These are phyloP conservation scores for Bertia moriformis DNA, from an alignment of 2,329 filamentous ascomycete genomes.

Conservation along the genomic window DNA sequence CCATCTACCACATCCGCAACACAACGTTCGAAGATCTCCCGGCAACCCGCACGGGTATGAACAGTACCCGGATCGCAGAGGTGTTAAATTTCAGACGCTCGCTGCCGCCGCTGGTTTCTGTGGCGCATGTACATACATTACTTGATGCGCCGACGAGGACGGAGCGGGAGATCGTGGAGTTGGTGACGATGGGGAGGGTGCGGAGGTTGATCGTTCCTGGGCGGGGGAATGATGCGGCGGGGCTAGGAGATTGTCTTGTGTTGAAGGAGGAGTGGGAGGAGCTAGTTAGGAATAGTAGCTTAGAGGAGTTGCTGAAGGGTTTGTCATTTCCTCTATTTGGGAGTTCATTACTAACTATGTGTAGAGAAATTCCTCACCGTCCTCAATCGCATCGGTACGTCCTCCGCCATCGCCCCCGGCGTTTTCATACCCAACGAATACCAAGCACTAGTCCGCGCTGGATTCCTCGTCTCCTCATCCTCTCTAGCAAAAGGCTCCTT, in stretches of 20 bases:
- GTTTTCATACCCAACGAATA: slow-evolving; percentile 29
- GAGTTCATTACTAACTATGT: slow-evolving; percentile 4
- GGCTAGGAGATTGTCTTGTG: slow-evolving; percentile 42
- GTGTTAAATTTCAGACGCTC: slow-evolving; percentile 37
- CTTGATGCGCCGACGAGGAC: slow-evolving; percentile 37
- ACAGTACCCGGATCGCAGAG: slow-evolving; percentile 41
- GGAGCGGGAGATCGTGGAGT: slow-evolving; percentile 40
- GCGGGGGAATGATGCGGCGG: slow-evolving; percentile 36
- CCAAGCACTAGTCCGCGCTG: slow-evolving; percentile 29
- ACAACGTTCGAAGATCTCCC: slow-evolving; percentile 42
- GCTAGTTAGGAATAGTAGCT: slow-evolving; percentile 17
- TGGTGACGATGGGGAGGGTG: slow-evolving; percentile 31
- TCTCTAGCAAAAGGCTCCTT: slow-evolving; percentile 18
- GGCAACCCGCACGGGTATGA: slow-evolving; percentile 39
- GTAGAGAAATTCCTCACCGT: slow-evolving; percentile 31
- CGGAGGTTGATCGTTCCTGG: slow-evolving; percentile 39
- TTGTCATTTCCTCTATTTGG: too few relatives aligned
- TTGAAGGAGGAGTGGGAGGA: slow-evolving; percentile 33
- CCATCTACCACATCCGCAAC: slow-evolving; percentile 32
- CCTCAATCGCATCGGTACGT: slow-evolving; percentile 27
- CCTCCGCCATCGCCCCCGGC: slow-evolving; percentile 25
- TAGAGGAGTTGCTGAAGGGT: slow-evolving; percentile 16
- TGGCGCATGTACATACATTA: slow-evolving; percentile 45
- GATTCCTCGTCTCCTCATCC: slow-evolving; percentile 36
- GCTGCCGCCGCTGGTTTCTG: slow-evolving; percentile 40